These are phyloP conservation scores for Tetrastigma voinierianum DNA, from an alignment of 164 flowering plant species.

Conservation along the genomic window DNA sequence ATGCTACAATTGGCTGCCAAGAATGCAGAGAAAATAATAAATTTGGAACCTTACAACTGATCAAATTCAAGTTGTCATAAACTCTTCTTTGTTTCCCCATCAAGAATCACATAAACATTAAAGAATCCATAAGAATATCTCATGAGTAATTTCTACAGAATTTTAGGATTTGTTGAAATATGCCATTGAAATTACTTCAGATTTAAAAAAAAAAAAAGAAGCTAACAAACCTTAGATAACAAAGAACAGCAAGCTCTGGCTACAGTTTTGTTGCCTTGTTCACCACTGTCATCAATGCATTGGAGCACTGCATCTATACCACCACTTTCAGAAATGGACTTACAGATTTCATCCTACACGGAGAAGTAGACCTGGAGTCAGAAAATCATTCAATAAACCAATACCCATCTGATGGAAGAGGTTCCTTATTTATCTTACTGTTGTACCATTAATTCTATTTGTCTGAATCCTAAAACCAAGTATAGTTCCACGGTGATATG, in stretches of 20 bases:
- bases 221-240: constrained; percentile 62
- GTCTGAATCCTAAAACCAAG: too few relatives aligned
- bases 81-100: too few relatives aligned
- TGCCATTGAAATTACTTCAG: background rate
- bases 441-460: too few relatives aligned
- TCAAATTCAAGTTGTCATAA: too few relatives aligned
- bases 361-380: constrained; percentile 7
- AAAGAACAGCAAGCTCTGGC: constrained; percentile 85
- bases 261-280: constrained; percentile 57
- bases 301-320: constrained; percentile 79
- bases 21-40: background rate
- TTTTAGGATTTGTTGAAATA: too few relatives aligned
- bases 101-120: too few relatives aligned
- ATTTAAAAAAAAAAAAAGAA: background rate
- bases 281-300: constrained; percentile 79
- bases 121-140: too few relatives aligned
- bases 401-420: background rate
- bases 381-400: background rate
- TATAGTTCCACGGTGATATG: too few relatives aligned
- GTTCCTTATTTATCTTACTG: too few relatives aligned
- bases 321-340: constrained; percentile 74
- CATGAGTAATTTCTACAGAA: too few relatives aligned
- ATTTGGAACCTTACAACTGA: background rate
- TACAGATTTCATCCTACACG: constrained; percentile 93
- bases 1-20: background rate